Evolutionary conservation across 2,329 filamentous ascomycete species (phyloP).

Genomic region (Trichoderma sp.): DNA sequence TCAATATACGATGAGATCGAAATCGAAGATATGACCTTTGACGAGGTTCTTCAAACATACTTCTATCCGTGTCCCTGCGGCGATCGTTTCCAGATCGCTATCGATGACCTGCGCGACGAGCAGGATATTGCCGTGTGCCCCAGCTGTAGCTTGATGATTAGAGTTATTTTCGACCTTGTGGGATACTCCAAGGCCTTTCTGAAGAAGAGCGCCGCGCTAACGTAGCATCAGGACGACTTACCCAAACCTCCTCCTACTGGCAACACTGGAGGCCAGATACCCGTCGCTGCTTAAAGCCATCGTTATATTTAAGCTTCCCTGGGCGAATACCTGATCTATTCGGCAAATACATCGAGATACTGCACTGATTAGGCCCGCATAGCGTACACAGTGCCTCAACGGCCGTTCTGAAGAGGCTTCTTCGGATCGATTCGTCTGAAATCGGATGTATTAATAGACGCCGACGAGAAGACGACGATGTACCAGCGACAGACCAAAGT

Average conservation of each 20-base stretch:
- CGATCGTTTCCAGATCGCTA: constrained; percentile 89
- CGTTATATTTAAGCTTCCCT: background rate
- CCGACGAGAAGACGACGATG: background rate
- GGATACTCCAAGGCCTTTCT: constrained; percentile 32
- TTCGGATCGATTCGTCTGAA: background rate
- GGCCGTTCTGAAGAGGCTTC: background rate
- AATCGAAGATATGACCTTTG: constrained; percentile 97
- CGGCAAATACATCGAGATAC: background rate
- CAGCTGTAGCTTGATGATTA: constrained; percentile 95
- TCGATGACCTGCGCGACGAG: constrained; percentile 82
- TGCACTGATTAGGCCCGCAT: background rate
- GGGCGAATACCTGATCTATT: background rate
- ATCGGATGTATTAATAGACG: background rate
- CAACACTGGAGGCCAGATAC: constrained; percentile 38
- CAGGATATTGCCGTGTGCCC: constrained; percentile 97
- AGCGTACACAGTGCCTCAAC: background rate
- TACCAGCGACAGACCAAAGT: background rate
- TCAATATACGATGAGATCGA: constrained; percentile 97
- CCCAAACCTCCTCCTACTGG: constrained; percentile 41
- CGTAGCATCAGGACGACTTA: constrained; percentile 43
- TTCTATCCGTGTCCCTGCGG: constrained; percentile 97
- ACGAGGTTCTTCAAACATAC: constrained; percentile 80
- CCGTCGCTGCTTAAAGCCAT: constrained; percentile 42
- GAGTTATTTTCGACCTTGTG: constrained; percentile 88
- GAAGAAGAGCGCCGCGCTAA: constrained; percentile 9